Evolutionary conservation across 371 early-diverging fungal species (phyloP), one percentile per base, ranked within the genome.

Genomic region (Choanephora cucurbitarum): DNA sequence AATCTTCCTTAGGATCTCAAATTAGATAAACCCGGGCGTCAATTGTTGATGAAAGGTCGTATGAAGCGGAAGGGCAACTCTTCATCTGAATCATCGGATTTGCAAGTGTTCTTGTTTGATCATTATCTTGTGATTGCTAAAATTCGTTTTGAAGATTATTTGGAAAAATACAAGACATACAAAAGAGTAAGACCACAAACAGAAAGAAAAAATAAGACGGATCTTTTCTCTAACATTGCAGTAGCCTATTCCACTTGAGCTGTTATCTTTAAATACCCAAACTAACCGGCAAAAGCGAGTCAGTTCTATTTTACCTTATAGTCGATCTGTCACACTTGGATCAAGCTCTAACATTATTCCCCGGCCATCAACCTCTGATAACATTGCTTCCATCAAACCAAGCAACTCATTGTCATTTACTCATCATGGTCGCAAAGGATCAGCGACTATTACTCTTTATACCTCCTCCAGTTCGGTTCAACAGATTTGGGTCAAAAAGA

Each of bases 41-140:
- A 82, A 44, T 57, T 93, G 15, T 71, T 93, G 21, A 83, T 90
- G 66, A 90, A 93, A 51, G 94, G 95, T 33, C 72, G 82, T 32
- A 77, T 96, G 65, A 87, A 85, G 42, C 74, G 87, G 39, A 86
- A 85, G 57, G 74, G 86, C 31, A 73, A 83, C 45, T 84, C 84
- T 14, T 53, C 57, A 66, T 72, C 86, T 8, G 90, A 89, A 40
- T 70, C 77, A 15, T 76, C 84, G 0, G 89, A 91, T 33, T 57
- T 94, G 3, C 80, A 78, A 43, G 84, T 93, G 15, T 89, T 92
- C 63, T 69, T 95, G 44, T 90, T 96, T 49, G 97, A 96, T 63
- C 93, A 96, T 70, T 80, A 84, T 47, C 70, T 96, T 15, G 73
- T 96, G 6, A 73, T 95, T 71, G 83, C 92, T 41, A 90, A 89